A percentile compares a stretch with the other conserved stretches of the same genome.
These are phyloP conservation scores for Microglena sp. DNA, from an alignment of 139 green algal species.

Conservation along the genomic window DNA sequence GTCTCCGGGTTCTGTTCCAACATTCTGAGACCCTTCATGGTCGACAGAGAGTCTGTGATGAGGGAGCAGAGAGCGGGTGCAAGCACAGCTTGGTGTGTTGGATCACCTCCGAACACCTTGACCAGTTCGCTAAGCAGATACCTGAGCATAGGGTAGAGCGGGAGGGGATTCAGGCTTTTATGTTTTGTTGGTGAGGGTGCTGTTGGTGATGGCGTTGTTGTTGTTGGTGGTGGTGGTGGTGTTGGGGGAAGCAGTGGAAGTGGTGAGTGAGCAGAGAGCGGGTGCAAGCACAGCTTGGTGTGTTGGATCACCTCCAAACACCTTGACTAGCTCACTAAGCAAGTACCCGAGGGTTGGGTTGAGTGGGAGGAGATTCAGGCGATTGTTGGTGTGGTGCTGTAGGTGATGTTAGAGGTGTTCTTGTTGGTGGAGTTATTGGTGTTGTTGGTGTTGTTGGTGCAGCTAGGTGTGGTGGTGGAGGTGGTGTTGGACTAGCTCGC, in stretches of 20 bases:
- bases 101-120: constrained; percentile 52
- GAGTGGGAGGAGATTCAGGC: not conserved
- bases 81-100: constrained; percentile 33
- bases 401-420: too few species aligned
- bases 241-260: too few species aligned
- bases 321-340: constrained; percentile 70
- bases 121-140: constrained; percentile 73
- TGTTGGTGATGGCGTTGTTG: too few species aligned
- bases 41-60: constrained; percentile 24
- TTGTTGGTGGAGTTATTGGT: too few species aligned
- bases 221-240: too few species aligned
- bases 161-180: not conserved
- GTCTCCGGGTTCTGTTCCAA: constrained; percentile 41
- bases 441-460: too few species aligned
- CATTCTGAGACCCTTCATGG: not conserved
- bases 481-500: constrained; percentile 72
- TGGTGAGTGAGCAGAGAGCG: constrained; percentile 45
- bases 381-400: not conserved
- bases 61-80: constrained; percentile 41
- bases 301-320: constrained; percentile 46
- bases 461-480: constrained; percentile 30
- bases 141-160: constrained; percentile 4
- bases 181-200: not conserved
- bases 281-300: constrained; percentile 25
- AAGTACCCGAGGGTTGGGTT: constrained; percentile 48